Base-by-base conservation (phyloP, 495 filamentous ascomycete species). In the Trichoderma parareesei region DNA sequence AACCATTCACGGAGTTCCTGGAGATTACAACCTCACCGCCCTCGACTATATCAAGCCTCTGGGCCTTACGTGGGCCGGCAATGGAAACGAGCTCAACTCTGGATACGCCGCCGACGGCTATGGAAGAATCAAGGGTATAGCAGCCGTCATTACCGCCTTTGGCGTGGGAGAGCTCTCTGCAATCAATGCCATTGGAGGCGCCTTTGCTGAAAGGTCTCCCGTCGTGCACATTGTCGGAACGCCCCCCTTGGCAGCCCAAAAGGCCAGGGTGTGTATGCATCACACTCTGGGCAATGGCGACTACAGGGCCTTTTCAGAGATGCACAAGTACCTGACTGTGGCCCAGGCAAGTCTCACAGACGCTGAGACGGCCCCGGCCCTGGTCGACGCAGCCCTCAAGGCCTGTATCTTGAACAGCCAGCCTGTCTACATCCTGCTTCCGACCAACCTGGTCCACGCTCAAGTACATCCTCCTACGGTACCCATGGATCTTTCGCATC, bases 51-150 rank as follows among this genome's bases (percentile, higher is more conserved):
- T 88, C 37, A 76, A 81, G 27, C 82, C 84, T 66, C 77, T 76
- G 55, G 84, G 78, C 6, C 78, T 90, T 27, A 66, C 77, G 10
- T 90, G 88, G 88, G 80, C 89, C 0, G 88, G 88, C 61, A 89
- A 87, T 63, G 84, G 80, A 67, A 89, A 89, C 76, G 87, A 89
- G 70, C 73, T 79, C 42, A 73, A 68, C 37, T 65, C 69, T 0
- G 86, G 85, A 38, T 91, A 90, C 69, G 87, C 88, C 5, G 85
- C 87, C 46, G 87, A 90, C 73, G 87, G 87, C 40, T 90, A 90
- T 74, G 87, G 87, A 20, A 83, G 87, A 55, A 75, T 88, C 60
- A 88, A 88, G 40, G 88, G 86, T 48, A 84, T 87, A n/a, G 75
- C 78, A 49, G 87, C 86, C 38, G 65, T 89, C 33, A 76, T 89